These are phyloP conservation scores for Physcia stellaris DNA, from an alignment of 495 filamentous ascomycete species.

Conservation along the genomic window DNA sequence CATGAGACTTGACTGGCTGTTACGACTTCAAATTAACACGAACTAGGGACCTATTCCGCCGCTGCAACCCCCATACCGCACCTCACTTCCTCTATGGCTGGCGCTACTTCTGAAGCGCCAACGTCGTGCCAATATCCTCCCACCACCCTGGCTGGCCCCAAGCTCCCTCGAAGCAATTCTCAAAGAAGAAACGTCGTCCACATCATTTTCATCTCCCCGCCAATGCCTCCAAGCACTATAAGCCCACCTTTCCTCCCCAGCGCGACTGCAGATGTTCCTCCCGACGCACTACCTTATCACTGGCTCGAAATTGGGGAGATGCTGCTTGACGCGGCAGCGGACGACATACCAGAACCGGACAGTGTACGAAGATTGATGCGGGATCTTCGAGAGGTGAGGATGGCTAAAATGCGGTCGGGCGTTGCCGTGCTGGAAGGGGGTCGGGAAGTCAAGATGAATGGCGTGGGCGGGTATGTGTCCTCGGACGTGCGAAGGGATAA, in stretches of 20 bases:
- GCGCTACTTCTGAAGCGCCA: constrained; percentile 95
- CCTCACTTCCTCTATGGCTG: constrained; percentile 81
- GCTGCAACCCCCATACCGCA: constrained; percentile 69
- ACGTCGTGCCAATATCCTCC: constrained; percentile 81
- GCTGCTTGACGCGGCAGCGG: constrained; percentile 67
- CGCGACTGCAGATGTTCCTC: constrained; percentile 43
- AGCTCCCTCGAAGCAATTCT: constrained; percentile 61
- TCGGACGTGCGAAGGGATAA: too few species aligned
- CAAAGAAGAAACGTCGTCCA: constrained; percentile 58
- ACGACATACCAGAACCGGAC: constrained; percentile 70
- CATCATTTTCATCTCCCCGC: constrained; percentile 57
- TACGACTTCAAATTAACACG: too few species aligned
- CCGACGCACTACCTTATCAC: constrained; percentile 72
- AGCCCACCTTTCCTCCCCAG: constrained; percentile 49
- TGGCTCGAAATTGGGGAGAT: constrained; percentile 84
- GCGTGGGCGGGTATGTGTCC: constrained; percentile 80
- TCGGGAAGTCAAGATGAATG: constrained; percentile 54
- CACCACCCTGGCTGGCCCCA: constrained; percentile 76
- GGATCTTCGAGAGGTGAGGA: constrained; percentile 75
- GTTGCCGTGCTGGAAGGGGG: constrained; percentile 52
- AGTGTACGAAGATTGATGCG: constrained; percentile 61
- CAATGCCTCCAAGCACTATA: constrained; percentile 28
- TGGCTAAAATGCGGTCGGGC: constrained; percentile 73
- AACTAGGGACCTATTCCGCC: constrained; percentile 62
- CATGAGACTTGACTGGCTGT: too few species aligned